Conservation (phyloP, 305 asterid genomes). For the Fraxinus dipetala region DNA sequence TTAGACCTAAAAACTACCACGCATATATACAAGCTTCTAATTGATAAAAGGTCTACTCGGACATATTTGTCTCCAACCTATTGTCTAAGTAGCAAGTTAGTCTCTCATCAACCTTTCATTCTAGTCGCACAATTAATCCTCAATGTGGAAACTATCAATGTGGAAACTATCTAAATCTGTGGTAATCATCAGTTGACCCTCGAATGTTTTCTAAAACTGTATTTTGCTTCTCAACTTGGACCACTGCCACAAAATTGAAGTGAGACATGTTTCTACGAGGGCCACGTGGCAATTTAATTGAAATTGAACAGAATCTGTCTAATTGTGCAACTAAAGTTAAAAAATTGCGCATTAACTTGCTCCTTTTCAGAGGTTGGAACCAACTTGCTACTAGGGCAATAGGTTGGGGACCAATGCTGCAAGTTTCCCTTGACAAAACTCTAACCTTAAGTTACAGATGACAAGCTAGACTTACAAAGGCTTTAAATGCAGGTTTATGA, state of each 20-base stretch:
- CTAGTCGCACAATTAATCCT: neutral
- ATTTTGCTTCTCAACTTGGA: neutral
- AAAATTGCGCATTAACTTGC: neutral
- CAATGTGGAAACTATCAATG: neutral
- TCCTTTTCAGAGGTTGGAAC: neutral
- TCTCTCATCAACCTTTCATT: neutral
- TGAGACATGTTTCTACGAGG: neutral
- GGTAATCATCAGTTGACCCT: neutral
- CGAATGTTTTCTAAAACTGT: neutral
- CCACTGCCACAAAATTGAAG: neutral
- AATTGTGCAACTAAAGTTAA: neutral
- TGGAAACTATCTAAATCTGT: neutral
- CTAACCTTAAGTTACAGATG: neutral
- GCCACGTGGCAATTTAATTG: neutral
- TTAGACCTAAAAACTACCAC: neutral
- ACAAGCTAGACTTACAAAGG: slow-evolving; percentile 65
- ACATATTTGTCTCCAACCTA: neutral
- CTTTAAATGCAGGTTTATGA: slow-evolving; percentile 82
- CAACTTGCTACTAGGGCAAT: neutral
- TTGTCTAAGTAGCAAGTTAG: neutral
- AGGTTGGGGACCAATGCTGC: neutral
- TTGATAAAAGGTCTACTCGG: neutral
- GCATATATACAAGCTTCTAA: neutral
- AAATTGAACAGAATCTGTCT: neutral
- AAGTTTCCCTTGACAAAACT: neutral